These are phyloP conservation scores for Trichosanthes truncata DNA, from an alignment of 306 rosid species.

Conservation along the genomic window DNA sequence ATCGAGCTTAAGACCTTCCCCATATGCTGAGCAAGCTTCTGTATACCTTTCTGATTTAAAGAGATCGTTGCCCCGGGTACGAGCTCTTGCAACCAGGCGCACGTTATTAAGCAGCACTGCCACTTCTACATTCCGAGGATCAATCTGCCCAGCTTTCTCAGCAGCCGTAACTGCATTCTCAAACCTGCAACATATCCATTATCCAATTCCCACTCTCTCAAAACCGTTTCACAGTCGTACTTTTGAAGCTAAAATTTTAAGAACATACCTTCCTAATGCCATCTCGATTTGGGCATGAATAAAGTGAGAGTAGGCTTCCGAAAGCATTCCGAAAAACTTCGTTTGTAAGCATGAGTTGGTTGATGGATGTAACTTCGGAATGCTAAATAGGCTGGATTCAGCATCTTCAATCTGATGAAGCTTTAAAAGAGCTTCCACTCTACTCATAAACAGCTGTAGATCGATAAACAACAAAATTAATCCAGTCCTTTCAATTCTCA, in stretches of 20 bases:
- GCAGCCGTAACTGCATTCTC: constrained; percentile 82
- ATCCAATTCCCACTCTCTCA: constrained; percentile 42
- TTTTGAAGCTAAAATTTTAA: constrained; percentile 17
- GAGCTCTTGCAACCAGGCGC: constrained; percentile 76
- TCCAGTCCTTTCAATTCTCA: constrained; percentile 29
- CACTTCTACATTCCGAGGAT: constrained; percentile 60
- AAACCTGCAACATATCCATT: constrained; percentile 87
- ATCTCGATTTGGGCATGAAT: constrained; percentile 70
- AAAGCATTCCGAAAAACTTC: constrained; percentile 65
- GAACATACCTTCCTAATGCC: constrained; percentile 94
- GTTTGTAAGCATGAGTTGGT: constrained; percentile 30
- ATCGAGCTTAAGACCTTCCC: constrained; percentile 78
- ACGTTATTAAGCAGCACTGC: constrained; percentile 58
- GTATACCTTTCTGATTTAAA: constrained; percentile 87
- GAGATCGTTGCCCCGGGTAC: constrained; percentile 83
- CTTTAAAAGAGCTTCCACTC: constrained; percentile 88
- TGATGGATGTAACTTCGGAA: constrained; percentile 32
- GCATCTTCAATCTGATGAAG: constrained; percentile 84
- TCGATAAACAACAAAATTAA: constrained; percentile 61
- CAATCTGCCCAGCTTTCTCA: constrained; percentile 69
- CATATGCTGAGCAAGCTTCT: constrained; percentile 83
- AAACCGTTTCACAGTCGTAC: constrained; percentile 17
- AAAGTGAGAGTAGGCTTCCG: constrained; percentile 61
- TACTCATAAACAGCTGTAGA: constrained; percentile 93
- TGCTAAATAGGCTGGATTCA: constrained; percentile 31